Percentiles rank a stretch among this genome's conserved stretches.
These are phyloP conservation scores for Trametes coccinea DNA, from an alignment of 768 basidiomycete genomes.

Conservation along the genomic window DNA sequence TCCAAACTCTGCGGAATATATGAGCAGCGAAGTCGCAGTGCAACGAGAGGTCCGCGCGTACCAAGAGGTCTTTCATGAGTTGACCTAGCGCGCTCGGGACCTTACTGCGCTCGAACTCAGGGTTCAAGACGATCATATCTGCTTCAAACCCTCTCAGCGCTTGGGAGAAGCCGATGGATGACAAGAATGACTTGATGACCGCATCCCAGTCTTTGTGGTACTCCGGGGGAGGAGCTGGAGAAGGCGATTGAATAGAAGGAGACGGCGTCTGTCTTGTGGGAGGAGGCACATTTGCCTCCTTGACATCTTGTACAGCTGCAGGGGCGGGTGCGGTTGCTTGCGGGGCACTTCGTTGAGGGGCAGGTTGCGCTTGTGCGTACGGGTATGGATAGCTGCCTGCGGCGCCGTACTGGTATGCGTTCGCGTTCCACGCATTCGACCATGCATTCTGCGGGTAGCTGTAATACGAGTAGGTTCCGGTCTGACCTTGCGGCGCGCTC, in stretches of 20 bases:
- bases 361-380: not conserved
- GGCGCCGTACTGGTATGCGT: conserved; percentile 20
- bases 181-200: conserved; percentile 53
- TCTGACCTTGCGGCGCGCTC: not conserved
- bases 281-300: not conserved
- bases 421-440: conserved; percentile 21
- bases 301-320: not conserved
- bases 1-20: conserved; percentile 28
- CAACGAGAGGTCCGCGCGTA: conserved; percentile 30
- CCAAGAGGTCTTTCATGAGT: conserved; percentile 52
- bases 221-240: conserved; percentile 42
- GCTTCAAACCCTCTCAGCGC: conserved; percentile 61
- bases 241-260: conserved; percentile 31
- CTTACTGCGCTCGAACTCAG: conserved; percentile 60
- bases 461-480: conserved; percentile 24
- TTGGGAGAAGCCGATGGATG: conserved; percentile 55
- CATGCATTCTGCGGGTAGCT: conserved; percentile 26
- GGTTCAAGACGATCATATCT: conserved; percentile 73
- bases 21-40: not conserved
- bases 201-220: conserved; percentile 63
- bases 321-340: not conserved
- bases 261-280: conserved; percentile 22
- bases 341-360: not conserved
- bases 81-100: conserved; percentile 56
- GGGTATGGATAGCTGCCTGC: conserved; percentile 18